Conservation (phyloP, 768 basidiomycete species). For the Scleroderma bovista region DNA sequence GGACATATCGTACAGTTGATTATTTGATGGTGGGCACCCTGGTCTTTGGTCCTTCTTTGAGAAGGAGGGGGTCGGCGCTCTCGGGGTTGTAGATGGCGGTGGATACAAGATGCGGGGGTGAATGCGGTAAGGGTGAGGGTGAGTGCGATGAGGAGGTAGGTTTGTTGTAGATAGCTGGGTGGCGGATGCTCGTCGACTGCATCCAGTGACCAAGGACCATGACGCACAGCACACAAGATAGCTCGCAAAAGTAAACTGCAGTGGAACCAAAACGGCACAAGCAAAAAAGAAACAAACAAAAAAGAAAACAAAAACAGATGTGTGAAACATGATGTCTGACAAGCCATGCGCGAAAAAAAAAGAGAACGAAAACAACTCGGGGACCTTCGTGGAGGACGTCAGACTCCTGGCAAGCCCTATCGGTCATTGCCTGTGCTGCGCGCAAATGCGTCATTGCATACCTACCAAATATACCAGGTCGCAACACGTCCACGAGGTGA, state of each 20-base stretch:
- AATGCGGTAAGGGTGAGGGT: neutral
- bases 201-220: neutral
- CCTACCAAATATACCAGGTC: neutral
- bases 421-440: neutral
- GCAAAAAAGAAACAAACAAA: neutral
- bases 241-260: neutral
- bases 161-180: no score
- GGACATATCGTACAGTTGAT: slow-evolving; percentile 1
- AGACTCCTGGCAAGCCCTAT: neutral
- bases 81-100: no score
- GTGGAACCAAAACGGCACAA: neutral
- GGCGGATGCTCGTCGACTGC: no score
- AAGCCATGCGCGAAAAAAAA: neutral
- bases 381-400: neutral
- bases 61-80: no score
- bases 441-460: neutral
- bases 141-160: neutral
- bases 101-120: no score
- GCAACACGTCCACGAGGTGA: neutral
- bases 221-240: neutral
- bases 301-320: neutral
- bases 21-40: neutral
- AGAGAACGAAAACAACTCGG: neutral
- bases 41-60: neutral
- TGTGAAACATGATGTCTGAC: neutral